phyloP scores from a whole-genome alignment of 192 early-diverging fungal genomes.

The Coemansia reversa region DNA sequence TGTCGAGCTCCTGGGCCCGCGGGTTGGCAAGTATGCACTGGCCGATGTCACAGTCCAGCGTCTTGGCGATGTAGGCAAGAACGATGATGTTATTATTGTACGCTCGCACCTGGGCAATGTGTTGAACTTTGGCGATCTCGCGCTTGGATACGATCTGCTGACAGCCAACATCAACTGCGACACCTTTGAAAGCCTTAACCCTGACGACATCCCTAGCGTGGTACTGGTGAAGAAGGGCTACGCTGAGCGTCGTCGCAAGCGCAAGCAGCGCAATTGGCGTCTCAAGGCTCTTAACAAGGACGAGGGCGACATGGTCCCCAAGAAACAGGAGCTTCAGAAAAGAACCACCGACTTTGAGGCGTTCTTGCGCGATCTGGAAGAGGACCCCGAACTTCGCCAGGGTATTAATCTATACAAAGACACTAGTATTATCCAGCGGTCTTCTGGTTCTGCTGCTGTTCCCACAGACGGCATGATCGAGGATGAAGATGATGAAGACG shows the following conservation, averaged over 20 bases:
- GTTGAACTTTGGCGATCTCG: constrained; percentile 88
- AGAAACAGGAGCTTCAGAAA: constrained; percentile 74
- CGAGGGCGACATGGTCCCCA: constrained; percentile 75
- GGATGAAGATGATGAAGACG: constrained; percentile 61
- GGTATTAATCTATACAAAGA: constrained; percentile 93
- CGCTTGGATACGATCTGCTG: constrained; percentile 84
- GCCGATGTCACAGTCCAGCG: constrained; percentile 87
- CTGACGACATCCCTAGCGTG: constrained; percentile 77
- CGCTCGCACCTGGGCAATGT: constrained; percentile 92
- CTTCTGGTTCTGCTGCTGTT: constrained; percentile 6
- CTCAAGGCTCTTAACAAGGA: constrained; percentile 86
- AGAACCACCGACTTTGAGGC: constrained; percentile 90
- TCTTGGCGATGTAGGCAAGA: constrained; percentile 73
- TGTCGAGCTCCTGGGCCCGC: constrained; percentile 77
- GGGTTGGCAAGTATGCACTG: constrained; percentile 72
- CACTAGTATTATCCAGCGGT: neutral
- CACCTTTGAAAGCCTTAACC: constrained; percentile 70
- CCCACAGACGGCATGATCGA: constrained; percentile 22
- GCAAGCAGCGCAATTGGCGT: constrained; percentile 86
- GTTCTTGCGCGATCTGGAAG: constrained; percentile 97
- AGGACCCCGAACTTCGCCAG: constrained; percentile 93
- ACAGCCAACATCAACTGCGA: constrained; percentile 91
- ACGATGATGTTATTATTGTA: constrained; percentile 83
- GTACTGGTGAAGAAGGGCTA: constrained; percentile 91
- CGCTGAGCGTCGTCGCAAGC: constrained; percentile 84